Percentiles rank a stretch among this genome's conserved stretches.
phyloP scores from a whole-genome alignment of 108 stramenopile species.

The Stephanodiscus minutulus region DNA sequence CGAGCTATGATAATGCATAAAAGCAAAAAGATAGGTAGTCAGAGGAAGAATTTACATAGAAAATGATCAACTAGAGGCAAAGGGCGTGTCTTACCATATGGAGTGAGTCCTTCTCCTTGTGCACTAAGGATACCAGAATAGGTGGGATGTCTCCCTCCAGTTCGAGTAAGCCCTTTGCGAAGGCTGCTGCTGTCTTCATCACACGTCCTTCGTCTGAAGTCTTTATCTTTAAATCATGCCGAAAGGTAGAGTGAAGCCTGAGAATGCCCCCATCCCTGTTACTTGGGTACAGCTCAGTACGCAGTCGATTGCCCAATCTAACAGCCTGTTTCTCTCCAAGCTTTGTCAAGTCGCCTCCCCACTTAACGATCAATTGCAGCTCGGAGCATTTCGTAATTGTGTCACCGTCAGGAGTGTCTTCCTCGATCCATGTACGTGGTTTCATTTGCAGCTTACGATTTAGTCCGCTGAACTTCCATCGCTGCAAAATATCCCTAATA shows the following conservation, averaged over 20 bases:
- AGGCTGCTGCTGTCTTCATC: constrained; percentile 96
- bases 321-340: constrained; percentile 93
- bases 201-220: constrained; percentile 98
- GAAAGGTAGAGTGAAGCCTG: constrained; percentile 96
- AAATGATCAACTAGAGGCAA: neutral
- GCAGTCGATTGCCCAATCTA: constrained; percentile 86
- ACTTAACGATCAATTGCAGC: constrained; percentile 96
- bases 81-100: constrained; percentile 21
- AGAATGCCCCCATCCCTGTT: constrained; percentile 86
- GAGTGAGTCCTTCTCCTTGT: constrained; percentile 83
- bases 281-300: constrained; percentile 87
- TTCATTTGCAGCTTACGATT: constrained; percentile 99
- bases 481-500: constrained; percentile 89
- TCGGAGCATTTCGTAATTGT: constrained; percentile 55
- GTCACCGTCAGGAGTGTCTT: constrained; percentile 47
- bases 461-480: constrained; percentile 92
- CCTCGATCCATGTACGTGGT: constrained; percentile 79
- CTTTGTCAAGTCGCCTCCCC: constrained; percentile 98
- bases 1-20: constrained; percentile 62
- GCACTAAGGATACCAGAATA: constrained; percentile 95
- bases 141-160: constrained; percentile 98
- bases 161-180: constrained; percentile 91
- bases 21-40: constrained; percentile 10
- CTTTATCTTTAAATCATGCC: constrained; percentile 99
- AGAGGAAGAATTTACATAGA: constrained; percentile 26